Evolutionary conservation across 225 moss, liverwort and hornwort genomes (phyloP).

Genomic region (Pseudisothecium myosuroides): DNA sequence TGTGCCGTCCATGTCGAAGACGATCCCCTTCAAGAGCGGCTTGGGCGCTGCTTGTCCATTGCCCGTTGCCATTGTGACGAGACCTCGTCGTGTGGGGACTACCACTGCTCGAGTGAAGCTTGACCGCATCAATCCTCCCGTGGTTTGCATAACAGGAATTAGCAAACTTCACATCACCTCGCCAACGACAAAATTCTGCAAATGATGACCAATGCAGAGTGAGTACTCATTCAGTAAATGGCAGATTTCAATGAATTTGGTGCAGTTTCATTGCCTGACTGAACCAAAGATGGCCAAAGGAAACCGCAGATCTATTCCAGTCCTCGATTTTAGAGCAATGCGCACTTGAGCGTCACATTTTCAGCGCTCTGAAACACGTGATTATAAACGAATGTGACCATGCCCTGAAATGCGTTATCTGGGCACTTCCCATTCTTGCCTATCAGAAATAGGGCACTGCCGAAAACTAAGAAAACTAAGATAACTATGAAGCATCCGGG

Average conservation of each 20-base stretch:
- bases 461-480: background rate
- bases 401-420: background rate
- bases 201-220: background rate
- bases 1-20: slow-evolving; percentile 58
- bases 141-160: background rate
- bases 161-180: background rate
- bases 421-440: background rate
- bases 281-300: background rate
- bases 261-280: background rate
- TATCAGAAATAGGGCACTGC: background rate
- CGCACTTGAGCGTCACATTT: background rate
- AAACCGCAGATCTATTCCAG: background rate
- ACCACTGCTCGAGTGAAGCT: background rate
- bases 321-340: background rate
- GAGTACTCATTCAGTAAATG: background rate
- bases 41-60: background rate
- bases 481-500: background rate
- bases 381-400: background rate
- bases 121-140: slow-evolving; percentile 7
- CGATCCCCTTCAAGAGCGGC: slow-evolving; percentile 15
- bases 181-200: background rate
- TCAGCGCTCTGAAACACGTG: background rate
- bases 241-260: background rate
- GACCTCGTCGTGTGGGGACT: background rate
- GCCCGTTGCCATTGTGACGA: background rate